phyloP scores from a whole-genome alignment of 1,284 basidiomycete genomes.

The Rhodofomes roseus region DNA sequence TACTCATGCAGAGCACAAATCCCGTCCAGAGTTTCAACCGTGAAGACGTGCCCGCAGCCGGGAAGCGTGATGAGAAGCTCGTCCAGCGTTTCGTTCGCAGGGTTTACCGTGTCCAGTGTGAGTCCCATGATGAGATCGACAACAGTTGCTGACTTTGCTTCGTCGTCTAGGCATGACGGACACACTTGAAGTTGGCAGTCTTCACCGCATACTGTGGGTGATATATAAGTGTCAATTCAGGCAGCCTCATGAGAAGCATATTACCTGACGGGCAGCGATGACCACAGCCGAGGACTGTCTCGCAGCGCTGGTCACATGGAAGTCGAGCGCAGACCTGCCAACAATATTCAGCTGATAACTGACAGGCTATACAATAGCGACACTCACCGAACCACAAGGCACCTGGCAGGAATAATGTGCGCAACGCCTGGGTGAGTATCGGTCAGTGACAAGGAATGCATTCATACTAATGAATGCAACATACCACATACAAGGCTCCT shows the following conservation, averaged over 20 bases:
- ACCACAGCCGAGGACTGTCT: constrained; percentile 46
- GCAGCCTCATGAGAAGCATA: constrained; percentile 9
- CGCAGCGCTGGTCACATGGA: constrained; percentile 62
- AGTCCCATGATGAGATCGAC: constrained; percentile 59
- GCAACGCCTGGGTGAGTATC: constrained; percentile 38
- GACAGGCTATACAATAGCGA: too few relatives aligned
- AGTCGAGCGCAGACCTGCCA: constrained; percentile 60
- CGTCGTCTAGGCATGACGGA: constrained; percentile 41
- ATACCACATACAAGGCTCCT: constrained; percentile 54
- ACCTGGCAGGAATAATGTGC: constrained; percentile 53
- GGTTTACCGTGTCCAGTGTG: constrained; percentile 46
- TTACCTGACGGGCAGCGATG: constrained; percentile 68
- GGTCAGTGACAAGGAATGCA: neutral
- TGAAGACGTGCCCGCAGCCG: constrained; percentile 63
- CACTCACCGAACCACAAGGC: constrained; percentile 67
- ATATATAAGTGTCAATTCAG: neutral
- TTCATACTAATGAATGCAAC: neutral
- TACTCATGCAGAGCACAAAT: constrained; percentile 49
- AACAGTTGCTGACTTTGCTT: constrained; percentile 38
- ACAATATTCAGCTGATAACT: neutral
- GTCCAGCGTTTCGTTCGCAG: constrained; percentile 38
- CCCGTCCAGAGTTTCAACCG: constrained; percentile 69
- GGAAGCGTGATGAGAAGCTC: constrained; percentile 57
- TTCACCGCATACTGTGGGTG: constrained; percentile 61
- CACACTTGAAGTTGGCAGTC: constrained; percentile 57